phyloP scores from a whole-genome alignment of 441 rosid species.

The Jatropha multifida region DNA sequence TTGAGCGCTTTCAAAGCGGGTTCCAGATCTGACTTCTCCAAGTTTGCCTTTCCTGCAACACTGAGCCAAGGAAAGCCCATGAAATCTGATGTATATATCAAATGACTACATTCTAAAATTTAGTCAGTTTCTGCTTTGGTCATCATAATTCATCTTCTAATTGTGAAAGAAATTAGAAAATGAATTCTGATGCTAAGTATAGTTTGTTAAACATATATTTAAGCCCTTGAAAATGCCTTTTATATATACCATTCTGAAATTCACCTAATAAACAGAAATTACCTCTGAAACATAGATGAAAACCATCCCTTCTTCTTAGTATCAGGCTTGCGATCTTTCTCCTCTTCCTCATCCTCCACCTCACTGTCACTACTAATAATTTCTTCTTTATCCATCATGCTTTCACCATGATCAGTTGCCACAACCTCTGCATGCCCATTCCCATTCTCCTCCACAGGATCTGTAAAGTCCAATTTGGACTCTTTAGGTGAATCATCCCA shows the following conservation, averaged over 20 bases:
- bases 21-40: constrained; percentile 86
- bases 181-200: not conserved
- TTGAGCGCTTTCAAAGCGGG: constrained; percentile 95
- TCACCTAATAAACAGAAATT: constrained; percentile 7
- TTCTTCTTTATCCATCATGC: constrained; percentile 98
- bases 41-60: constrained; percentile 94
- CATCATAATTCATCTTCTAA: not conserved
- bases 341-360: constrained; percentile 62
- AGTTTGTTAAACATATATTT: not conserved
- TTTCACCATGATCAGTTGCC: constrained; percentile 86
- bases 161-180: not conserved
- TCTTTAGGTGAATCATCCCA: constrained; percentile 84
- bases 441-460: constrained; percentile 55
- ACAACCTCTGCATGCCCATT: constrained; percentile 51
- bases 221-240: not conserved
- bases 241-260: not conserved
- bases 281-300: constrained; percentile 97
- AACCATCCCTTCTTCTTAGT: constrained; percentile 92
- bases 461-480: constrained; percentile 80
- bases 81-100: not conserved
- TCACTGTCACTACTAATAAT: constrained; percentile 85
- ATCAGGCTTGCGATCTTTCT: constrained; percentile 61
- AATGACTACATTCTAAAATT: not conserved
- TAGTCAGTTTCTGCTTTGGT: not conserved
- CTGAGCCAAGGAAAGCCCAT: constrained; percentile 41